Conservation (phyloP, 2,329 filamentous ascomycete species). For the Davidsoniella eucalypti region DNA sequence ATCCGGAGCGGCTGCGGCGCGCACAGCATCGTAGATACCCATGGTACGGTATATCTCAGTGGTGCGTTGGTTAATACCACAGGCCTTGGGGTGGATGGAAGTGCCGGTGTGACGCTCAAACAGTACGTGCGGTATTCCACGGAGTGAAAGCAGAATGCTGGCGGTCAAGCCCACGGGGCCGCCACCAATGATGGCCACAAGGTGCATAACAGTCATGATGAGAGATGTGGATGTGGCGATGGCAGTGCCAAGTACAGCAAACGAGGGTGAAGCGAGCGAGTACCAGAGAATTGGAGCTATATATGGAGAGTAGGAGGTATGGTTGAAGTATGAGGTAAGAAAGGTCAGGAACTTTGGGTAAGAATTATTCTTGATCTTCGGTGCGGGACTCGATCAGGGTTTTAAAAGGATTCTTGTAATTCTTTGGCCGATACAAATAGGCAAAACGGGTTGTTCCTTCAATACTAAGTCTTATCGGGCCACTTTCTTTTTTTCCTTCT, state of each 20-base stretch:
- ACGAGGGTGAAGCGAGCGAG: slow-evolving; percentile 15
- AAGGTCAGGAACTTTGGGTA: too few relatives aligned
- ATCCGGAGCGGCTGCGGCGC: slow-evolving; percentile 1
- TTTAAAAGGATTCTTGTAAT: too few relatives aligned
- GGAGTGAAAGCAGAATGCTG: slow-evolving; percentile 7
- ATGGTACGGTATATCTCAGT: slow-evolving; percentile 6
- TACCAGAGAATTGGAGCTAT: background rate
- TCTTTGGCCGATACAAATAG: too few relatives aligned
- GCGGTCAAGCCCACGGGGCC: slow-evolving; percentile 6
- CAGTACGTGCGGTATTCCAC: slow-evolving; percentile 3
- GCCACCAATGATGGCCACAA: slow-evolving; percentile 5
- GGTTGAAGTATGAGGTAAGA: too few relatives aligned
- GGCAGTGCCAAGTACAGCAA: slow-evolving; percentile 14
- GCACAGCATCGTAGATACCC: slow-evolving; percentile 5
- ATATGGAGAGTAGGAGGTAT: background rate
- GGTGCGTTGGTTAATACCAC: slow-evolving; percentile 7
- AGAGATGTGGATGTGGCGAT: slow-evolving; percentile 2
- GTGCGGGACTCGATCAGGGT: too few relatives aligned
- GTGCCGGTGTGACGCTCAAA: slow-evolving; percentile 6
- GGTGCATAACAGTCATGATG: background rate
- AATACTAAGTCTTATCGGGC: too few relatives aligned
- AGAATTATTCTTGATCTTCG: too few relatives aligned
- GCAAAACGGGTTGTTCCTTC: too few relatives aligned
- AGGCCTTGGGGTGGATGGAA: slow-evolving; percentile 8
- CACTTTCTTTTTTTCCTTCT: too few relatives aligned